phyloP scores from a whole-genome alignment of 2,329 filamentous ascomycete genomes.

The Penicillium sp. region DNA sequence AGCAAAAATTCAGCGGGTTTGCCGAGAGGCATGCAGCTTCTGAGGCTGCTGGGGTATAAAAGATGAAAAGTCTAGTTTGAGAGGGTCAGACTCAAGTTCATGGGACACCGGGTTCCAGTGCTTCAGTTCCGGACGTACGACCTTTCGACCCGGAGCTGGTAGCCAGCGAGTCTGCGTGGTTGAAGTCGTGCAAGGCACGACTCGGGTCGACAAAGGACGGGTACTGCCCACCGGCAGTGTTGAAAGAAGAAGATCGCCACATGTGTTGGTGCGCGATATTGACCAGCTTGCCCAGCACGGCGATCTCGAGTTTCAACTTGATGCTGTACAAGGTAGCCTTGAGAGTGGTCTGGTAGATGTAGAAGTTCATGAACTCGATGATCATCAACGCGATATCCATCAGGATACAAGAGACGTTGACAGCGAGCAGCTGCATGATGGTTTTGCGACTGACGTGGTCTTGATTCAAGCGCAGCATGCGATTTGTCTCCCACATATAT shows the following conservation, averaged over 20 bases:
- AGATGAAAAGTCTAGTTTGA: too few relatives aligned
- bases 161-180: slow-evolving; percentile 11
- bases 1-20: too few relatives aligned
- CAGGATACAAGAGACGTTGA: slow-evolving; percentile 49
- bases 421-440: slow-evolving; percentile 57
- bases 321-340: slow-evolving; percentile 38
- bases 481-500: slow-evolving; percentile 55
- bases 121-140: slow-evolving; percentile 14
- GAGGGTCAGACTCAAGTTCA: not conserved
- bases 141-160: slow-evolving; percentile 19
- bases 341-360: slow-evolving; percentile 40
- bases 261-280: slow-evolving; percentile 31
- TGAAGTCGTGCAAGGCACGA: slow-evolving; percentile 17
- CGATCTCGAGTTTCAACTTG: slow-evolving; percentile 55
- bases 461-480: slow-evolving; percentile 30
- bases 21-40: too few relatives aligned
- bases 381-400: slow-evolving; percentile 48
- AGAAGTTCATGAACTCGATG: slow-evolving; percentile 42
- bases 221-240: slow-evolving; percentile 12
- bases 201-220: slow-evolving; percentile 26
- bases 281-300: slow-evolving; percentile 52
- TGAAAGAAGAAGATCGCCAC: slow-evolving; percentile 17
- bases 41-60: too few relatives aligned
- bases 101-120: slow-evolving; percentile 6
- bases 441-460: slow-evolving; percentile 29